Conservation (phyloP, 2,329 filamentous ascomycete genomes). For the Thelonectria blattea region DNA sequence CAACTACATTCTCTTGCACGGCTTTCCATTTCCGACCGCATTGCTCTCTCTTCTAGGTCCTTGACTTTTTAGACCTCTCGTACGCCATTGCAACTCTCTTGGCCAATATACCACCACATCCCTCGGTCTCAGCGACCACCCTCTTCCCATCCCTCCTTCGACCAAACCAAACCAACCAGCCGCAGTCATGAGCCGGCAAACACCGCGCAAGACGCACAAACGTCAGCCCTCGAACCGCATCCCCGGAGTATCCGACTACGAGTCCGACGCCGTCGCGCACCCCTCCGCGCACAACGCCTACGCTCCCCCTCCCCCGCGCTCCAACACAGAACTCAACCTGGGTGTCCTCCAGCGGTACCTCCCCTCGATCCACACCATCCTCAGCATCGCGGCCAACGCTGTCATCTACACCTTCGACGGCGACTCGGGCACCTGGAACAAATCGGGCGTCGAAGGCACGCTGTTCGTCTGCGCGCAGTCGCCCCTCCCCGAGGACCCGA, state of each 20-base stretch:
- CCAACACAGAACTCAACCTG: conserved; percentile 87
- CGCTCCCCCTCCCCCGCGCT: conserved; percentile 62
- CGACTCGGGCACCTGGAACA: conserved; percentile 76
- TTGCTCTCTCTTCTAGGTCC: neutral
- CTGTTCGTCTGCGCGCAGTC: conserved; percentile 81
- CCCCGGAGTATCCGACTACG: conserved; percentile 63
- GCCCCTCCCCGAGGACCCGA: conserved; percentile 46
- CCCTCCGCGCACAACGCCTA: conserved; percentile 43
- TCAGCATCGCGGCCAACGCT: conserved; percentile 83
- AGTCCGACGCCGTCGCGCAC: conserved; percentile 63
- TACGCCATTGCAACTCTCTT: no score
- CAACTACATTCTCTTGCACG: conserved; percentile 19
- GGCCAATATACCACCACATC: neutral
- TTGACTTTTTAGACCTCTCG: no score
- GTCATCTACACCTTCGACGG: conserved; percentile 83
- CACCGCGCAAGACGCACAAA: conserved; percentile 50
- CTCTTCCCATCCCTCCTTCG: conserved; percentile 12
- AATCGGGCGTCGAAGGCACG: conserved; percentile 83
- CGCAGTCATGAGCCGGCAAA: conserved; percentile 51
- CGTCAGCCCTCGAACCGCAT: conserved; percentile 50
- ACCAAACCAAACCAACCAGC: conserved; percentile 4
- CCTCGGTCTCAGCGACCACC: neutral
- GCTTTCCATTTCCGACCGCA: neutral
- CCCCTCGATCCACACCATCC: conserved; percentile 73
- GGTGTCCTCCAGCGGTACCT: conserved; percentile 82